Conservation (phyloP, 2,329 filamentous ascomycete species). For the Fusarium denticulatum region DNA sequence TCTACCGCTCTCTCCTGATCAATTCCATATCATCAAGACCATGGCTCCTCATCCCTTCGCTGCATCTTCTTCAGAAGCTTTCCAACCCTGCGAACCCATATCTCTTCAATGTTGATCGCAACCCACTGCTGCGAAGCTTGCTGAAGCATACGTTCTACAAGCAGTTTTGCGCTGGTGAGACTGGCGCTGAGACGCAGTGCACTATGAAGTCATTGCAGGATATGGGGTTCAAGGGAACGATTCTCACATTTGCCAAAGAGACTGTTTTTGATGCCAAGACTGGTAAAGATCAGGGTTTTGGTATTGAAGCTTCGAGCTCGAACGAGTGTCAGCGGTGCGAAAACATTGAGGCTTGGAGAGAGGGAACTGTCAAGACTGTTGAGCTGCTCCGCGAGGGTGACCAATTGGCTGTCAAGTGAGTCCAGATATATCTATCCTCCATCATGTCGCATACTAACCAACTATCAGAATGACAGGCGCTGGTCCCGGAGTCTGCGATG, state of each 20-base stretch:
- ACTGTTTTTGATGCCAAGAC: slow-evolving; percentile 53
- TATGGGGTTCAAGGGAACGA: slow-evolving; percentile 65
- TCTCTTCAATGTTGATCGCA: slow-evolving; percentile 58
- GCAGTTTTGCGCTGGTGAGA: slow-evolving; percentile 67
- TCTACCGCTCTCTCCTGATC: slow-evolving; percentile 55
- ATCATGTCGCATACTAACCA: neutral
- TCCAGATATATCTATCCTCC: neutral
- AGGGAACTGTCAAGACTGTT: slow-evolving; percentile 46
- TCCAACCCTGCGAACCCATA: slow-evolving; percentile 51
- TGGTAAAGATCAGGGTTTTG: slow-evolving; percentile 33
- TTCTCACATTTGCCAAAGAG: slow-evolving; percentile 63
- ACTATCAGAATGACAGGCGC: slow-evolving; percentile 53
- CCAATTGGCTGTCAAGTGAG: slow-evolving; percentile 52
- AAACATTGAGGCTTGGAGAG: slow-evolving; percentile 52
- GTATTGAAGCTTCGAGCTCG: slow-evolving; percentile 50
- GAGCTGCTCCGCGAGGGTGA: slow-evolving; percentile 48
- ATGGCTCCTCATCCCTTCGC: slow-evolving; percentile 50
- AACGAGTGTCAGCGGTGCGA: slow-evolving; percentile 51
- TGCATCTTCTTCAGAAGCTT: slow-evolving; percentile 50
- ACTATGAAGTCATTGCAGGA: slow-evolving; percentile 55
- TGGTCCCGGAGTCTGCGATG: slow-evolving; percentile 51
- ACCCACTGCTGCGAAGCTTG: slow-evolving; percentile 57
- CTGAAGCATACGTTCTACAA: slow-evolving; percentile 63
- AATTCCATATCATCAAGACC: slow-evolving; percentile 59
- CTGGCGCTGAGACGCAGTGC: slow-evolving; percentile 55